A percentile compares a stretch with the other conserved stretches of the same genome.
phyloP scores from a whole-genome alignment of 73 alveolate genomes.

The Blepharisma japonicum region DNA sequence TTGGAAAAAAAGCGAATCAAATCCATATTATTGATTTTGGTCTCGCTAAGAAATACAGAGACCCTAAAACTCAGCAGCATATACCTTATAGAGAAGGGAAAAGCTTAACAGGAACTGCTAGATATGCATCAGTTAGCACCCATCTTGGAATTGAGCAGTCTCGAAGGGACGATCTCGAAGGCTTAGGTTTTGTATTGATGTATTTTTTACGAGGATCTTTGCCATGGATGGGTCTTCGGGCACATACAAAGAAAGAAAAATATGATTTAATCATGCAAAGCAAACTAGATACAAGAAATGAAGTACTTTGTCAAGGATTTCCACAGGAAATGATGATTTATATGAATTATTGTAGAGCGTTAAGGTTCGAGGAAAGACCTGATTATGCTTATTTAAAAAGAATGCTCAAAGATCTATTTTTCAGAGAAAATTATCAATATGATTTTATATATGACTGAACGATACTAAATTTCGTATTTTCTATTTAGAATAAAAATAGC shows the following conservation, averaged over 20 bases:
- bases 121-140: conserved; percentile 61
- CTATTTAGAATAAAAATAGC: too few species aligned
- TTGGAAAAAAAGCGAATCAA: conserved; percentile 64
- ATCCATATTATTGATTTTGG: conserved; percentile 87
- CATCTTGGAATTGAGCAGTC: conserved; percentile 52
- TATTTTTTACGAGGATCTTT: conserved; percentile 39
- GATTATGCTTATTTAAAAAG: conserved; percentile 45
- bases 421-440: too few species aligned
- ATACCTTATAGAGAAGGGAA: conserved; percentile 36
- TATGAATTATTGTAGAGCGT: conserved; percentile 50
- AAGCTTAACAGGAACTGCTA: conserved; percentile 62
- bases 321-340: conserved; percentile 65
- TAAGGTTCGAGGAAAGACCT: conserved; percentile 77
- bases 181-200: conserved; percentile 57
- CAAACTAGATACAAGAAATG: conserved; percentile 67
- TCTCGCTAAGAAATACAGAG: conserved; percentile 62
- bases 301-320: conserved; percentile 62
- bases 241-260: conserved; percentile 63
- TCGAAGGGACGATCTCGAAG: conserved; percentile 61
- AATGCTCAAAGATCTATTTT: conserved; percentile 31
- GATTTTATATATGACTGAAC: too few species aligned
- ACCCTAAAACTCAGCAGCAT: conserved; percentile 48
- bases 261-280: conserved; percentile 65
- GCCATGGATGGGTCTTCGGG: conserved; percentile 73
- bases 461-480: too few species aligned